Conservation (phyloP, 169 alveolate species). For the Eimeria acervulina region DNA sequence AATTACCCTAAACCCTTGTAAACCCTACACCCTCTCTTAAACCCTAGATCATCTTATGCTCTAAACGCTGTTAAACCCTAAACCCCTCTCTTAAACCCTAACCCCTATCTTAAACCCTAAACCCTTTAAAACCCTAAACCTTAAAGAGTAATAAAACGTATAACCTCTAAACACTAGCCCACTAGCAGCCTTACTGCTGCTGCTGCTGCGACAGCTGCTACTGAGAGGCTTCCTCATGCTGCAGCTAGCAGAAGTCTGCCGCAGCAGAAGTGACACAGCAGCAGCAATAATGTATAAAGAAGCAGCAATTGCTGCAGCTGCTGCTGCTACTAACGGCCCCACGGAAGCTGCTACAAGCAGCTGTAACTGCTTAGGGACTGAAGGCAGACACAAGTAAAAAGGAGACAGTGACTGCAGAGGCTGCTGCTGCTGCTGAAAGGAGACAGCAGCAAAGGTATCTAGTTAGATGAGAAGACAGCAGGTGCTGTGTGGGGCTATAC, state of each 20-base stretch:
- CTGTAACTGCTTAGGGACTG: background rate
- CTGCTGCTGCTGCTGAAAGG: background rate
- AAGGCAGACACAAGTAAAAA: background rate
- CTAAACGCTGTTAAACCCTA: no score
- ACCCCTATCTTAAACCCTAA: no score
- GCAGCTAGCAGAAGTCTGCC: background rate
- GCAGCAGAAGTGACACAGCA: background rate
- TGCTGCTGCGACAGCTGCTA: background rate
- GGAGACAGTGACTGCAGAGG: background rate
- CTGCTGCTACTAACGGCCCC: background rate
- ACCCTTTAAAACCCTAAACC: background rate
- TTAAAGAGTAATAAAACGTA: background rate
- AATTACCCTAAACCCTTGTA: no score
- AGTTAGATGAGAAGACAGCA: background rate
- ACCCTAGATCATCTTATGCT: no score
- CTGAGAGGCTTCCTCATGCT: background rate
- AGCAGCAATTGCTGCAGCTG: no score
- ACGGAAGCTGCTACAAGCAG: background rate
- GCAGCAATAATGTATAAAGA: background rate
- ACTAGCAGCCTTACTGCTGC: background rate
- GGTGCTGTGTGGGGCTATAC: background rate
- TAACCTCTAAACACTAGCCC: background rate
- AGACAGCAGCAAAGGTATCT: background rate
- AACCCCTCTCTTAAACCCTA: no score
- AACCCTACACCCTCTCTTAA: no score